phyloP scores from a whole-genome alignment of 2,329 filamentous ascomycete genomes.

The Plectosphaerella plurivora region DNA sequence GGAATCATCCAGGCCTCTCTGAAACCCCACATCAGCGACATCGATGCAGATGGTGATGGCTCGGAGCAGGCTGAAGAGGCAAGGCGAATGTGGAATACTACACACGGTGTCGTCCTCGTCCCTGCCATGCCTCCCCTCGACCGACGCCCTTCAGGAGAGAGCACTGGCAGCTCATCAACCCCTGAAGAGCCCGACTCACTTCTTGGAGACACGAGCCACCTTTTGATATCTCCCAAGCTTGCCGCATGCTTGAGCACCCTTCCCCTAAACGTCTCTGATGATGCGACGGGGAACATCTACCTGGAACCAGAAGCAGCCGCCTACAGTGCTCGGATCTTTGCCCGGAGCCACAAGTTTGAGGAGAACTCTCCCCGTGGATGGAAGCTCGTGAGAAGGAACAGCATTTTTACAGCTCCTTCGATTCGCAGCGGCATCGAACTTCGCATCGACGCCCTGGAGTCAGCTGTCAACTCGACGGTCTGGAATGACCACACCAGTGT shows the following conservation, averaged over 20 bases:
- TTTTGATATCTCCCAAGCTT: conserved; percentile 21
- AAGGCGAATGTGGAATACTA: conserved; percentile 18
- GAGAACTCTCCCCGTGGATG: conserved; percentile 9
- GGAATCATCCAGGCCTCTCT: neutral
- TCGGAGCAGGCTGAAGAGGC: conserved; percentile 17
- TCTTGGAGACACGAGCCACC: conserved; percentile 29
- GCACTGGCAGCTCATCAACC: conserved; percentile 5
- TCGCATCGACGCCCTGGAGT: conserved; percentile 29
- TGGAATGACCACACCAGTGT: conserved; percentile 24
- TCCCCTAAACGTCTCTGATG: conserved; percentile 15
- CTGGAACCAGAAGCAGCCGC: conserved; percentile 5
- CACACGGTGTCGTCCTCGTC: conserved; percentile 26
- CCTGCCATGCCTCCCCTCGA: conserved; percentile 26
- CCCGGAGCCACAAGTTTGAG: conserved; percentile 18
- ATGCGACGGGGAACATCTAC: conserved; percentile 12
- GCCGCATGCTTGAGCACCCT: conserved; percentile 27
- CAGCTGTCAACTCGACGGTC: conserved; percentile 10
- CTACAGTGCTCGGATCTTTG: conserved; percentile 15
- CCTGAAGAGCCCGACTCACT: conserved; percentile 23
- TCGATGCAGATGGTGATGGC: conserved; percentile 28
- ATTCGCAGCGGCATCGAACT: conserved; percentile 27
- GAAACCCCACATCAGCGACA: conserved; percentile 16
- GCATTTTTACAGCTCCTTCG: conserved; percentile 3
- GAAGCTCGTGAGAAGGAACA: neutral
- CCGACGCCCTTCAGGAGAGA: conserved; percentile 20